Evolutionary conservation across 164 flowering plant genomes (phyloP).

Genomic region (Dillenia turbinata): DNA sequence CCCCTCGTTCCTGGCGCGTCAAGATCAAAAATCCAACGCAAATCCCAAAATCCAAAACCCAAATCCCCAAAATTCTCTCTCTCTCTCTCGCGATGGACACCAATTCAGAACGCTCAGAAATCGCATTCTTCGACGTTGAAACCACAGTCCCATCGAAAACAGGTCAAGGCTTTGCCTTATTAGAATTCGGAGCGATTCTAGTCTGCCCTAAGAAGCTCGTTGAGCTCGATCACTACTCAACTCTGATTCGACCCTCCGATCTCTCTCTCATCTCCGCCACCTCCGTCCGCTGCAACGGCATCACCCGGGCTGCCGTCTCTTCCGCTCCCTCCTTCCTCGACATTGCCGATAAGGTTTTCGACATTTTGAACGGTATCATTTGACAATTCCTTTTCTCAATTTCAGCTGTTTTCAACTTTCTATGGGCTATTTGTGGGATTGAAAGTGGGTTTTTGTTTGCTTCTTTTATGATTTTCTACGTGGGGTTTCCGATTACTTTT

Average conservation of each 20-base stretch:
- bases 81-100: conserved; percentile 15
- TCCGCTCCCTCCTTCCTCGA: conserved; percentile 63
- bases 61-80: too few species aligned
- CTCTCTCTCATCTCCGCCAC: conserved; percentile 40
- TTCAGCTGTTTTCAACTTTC: too few species aligned
- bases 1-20: too few species aligned
- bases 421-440: too few species aligned
- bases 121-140: conserved; percentile 87
- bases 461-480: neutral
- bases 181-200: conserved; percentile 88
- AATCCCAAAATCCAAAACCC: too few species aligned
- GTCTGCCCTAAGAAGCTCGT: conserved; percentile 87
- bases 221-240: conserved; percentile 63
- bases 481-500: too few species aligned
- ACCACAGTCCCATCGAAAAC: conserved; percentile 60
- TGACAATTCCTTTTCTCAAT: neutral
- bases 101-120: conserved; percentile 41
- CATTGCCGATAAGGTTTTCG: conserved; percentile 63
- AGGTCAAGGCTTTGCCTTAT: conserved; percentile 52
- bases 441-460: neutral
- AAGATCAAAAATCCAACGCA: too few species aligned
- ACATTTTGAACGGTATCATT: conserved; percentile 64
- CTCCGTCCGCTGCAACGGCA: conserved; percentile 81
- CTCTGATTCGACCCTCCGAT: conserved; percentile 66
- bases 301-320: conserved; percentile 60